These are phyloP conservation scores for Durusdinium trenchii DNA, from an alignment of 73 alveolate species.

Conservation along the genomic window DNA sequence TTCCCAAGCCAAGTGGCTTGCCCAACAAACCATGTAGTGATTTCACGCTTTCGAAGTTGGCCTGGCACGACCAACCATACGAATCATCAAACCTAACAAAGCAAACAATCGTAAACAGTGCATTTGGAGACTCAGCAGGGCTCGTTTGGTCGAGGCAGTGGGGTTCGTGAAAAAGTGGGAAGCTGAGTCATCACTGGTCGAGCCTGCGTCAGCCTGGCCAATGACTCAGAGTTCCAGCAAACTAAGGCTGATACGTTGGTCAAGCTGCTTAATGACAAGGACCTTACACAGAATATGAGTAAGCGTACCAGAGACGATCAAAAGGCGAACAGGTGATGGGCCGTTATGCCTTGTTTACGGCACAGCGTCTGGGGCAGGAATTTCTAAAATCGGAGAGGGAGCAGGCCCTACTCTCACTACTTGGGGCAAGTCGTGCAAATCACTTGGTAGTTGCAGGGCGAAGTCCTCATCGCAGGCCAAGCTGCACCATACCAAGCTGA, in stretches of 20 bases:
- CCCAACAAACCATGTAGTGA: no score
- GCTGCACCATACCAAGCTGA: conserved; percentile 73
- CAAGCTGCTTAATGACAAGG: conserved; percentile 79
- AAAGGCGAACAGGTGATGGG: not conserved
- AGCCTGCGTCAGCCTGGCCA: no score
- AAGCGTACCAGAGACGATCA: not conserved
- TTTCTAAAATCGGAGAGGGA: conserved; percentile 48
- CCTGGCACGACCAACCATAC: no score
- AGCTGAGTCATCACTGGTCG: no score
- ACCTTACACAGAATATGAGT: not conserved
- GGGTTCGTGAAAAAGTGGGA: conserved; percentile 62
- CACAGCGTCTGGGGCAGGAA: not conserved
- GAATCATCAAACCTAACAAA: no score
- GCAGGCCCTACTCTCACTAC: not conserved
- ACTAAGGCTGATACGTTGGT: conserved; percentile 63
- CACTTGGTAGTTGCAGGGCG: not conserved
- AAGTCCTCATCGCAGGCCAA: conserved; percentile 10
- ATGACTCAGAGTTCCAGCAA: not conserved
- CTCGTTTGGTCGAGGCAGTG: conserved; percentile 52
- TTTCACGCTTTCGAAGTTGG: no score
- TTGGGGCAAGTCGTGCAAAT: not conserved
- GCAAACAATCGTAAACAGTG: no score
- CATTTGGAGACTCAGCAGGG: no score
- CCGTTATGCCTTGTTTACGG: not conserved
- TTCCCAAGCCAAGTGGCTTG: no score